Evolutionary conservation across 495 filamentous ascomycete species (phyloP).

Genomic region (Hyaloscypha bicolor): DNA sequence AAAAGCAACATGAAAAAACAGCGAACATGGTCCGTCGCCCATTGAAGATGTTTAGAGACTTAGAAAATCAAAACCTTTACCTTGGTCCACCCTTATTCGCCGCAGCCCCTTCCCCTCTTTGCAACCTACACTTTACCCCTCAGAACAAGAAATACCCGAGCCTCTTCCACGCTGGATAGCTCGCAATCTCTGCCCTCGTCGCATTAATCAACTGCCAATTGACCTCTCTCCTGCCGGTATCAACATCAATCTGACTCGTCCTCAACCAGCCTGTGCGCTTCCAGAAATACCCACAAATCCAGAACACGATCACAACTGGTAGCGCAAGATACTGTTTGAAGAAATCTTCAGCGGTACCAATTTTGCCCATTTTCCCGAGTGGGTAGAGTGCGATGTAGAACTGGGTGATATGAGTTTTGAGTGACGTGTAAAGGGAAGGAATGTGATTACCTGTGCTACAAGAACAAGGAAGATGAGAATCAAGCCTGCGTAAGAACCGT

Average conservation of each 20-base stretch:
- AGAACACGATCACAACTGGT: constrained; percentile 60
- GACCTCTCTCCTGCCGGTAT: constrained; percentile 59
- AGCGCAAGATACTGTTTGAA: constrained; percentile 65
- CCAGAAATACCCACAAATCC: constrained; percentile 57
- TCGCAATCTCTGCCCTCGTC: constrained; percentile 45
- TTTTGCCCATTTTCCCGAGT: constrained; percentile 34
- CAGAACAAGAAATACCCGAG: constrained; percentile 51
- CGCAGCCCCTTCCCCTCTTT: too few relatives aligned
- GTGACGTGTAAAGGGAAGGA: neutral
- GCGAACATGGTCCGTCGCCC: too few relatives aligned
- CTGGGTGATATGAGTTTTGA: constrained; percentile 28
- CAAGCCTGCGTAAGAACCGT: constrained; percentile 68
- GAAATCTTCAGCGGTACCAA: constrained; percentile 55
- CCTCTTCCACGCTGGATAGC: constrained; percentile 53
- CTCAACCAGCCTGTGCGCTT: constrained; percentile 61
- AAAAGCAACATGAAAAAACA: too few relatives aligned
- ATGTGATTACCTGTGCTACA: constrained; percentile 46
- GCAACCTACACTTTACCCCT: neutral
- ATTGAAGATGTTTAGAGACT: too few relatives aligned
- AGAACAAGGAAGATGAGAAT: constrained; percentile 61
- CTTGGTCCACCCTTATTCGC: too few relatives aligned
- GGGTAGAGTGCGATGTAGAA: constrained; percentile 56
- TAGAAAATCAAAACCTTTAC: too few relatives aligned
- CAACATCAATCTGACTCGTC: constrained; percentile 61
- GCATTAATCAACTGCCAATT: constrained; percentile 58